Conservation (phyloP, 345 rosid species). For the Kernera saxatilis region DNA sequence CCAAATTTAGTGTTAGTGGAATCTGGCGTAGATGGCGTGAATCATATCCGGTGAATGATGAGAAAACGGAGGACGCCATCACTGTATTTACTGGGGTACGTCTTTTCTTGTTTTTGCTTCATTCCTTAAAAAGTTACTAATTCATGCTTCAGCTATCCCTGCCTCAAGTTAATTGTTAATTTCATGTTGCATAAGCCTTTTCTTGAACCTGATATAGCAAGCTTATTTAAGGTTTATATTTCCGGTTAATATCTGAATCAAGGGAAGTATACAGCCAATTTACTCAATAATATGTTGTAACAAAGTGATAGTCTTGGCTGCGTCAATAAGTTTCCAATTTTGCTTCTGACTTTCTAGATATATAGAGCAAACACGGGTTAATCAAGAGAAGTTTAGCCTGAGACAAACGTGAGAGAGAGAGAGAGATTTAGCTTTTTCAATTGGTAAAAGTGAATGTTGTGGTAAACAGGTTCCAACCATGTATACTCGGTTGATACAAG, state of each 20-base stretch:
- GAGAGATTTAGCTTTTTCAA: background rate
- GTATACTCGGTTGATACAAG: slow-evolving; percentile 94
- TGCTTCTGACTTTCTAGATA: background rate
- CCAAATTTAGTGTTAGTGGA: slow-evolving; percentile 92
- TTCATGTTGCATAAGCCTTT: background rate
- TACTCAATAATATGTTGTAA: background rate
- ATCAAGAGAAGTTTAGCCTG: background rate
- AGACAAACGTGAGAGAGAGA: background rate
- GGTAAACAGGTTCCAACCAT: slow-evolving; percentile 84
- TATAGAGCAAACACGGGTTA: background rate
- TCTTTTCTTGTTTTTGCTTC: background rate
- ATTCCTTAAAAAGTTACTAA: background rate
- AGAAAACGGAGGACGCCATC: slow-evolving; percentile 46
- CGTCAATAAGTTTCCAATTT: background rate
- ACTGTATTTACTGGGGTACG: slow-evolving; percentile 96
- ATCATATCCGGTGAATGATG: slow-evolving; percentile 60
- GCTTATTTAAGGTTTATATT: background rate
- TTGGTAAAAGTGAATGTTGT: slow-evolving; percentile 6
- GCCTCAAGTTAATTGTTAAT: background rate
- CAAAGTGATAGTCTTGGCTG: background rate
- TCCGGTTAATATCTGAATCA: background rate
- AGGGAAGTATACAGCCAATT: background rate
- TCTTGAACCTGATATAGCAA: background rate
- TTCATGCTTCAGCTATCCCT: background rate
- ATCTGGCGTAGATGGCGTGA: slow-evolving; percentile 95